Evolutionary conservation across 805 yeast species (phyloP).

Genomic region (Starmerella bombicola): DNA sequence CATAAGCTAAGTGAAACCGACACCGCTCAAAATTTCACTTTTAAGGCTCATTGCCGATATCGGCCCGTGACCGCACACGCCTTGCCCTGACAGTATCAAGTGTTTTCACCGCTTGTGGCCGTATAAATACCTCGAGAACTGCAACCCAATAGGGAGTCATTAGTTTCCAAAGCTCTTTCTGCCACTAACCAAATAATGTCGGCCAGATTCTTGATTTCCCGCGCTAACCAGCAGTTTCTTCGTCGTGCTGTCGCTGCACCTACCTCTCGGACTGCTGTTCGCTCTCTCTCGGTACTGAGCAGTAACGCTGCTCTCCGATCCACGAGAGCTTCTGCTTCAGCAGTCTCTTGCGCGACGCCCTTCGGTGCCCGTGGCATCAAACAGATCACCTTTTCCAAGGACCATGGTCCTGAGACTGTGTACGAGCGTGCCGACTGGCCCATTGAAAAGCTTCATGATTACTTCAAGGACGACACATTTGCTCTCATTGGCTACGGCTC

Average conservation of each 20-base stretch:
- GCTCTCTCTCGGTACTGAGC: slow-evolving; percentile 45
- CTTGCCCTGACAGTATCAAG: background rate
- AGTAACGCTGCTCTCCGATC: slow-evolving; percentile 30
- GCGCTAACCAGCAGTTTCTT: slow-evolving; percentile 25
- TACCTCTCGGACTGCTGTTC: slow-evolving; percentile 36
- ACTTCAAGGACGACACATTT: slow-evolving; percentile 95
- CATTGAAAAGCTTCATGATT: slow-evolving; percentile 83
- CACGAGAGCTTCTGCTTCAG: slow-evolving; percentile 11
- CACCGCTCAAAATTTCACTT: background rate
- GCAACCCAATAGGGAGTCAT: background rate
- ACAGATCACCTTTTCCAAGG: slow-evolving; percentile 92
- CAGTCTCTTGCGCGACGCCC: slow-evolving; percentile 30
- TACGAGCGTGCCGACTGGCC: slow-evolving; percentile 99
- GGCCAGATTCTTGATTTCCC: slow-evolving; percentile 24
- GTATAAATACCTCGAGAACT: background rate
- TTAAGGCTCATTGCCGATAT: background rate
- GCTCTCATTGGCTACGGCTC: slow-evolving; percentile 99
- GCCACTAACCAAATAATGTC: slow-evolving; percentile 18
- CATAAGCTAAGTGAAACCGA: too few relatives aligned
- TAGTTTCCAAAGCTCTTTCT: background rate
- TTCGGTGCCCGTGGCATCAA: slow-evolving; percentile 78
- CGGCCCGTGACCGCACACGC: background rate
- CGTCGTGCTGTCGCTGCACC: slow-evolving; percentile 34
- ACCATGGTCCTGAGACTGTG: slow-evolving; percentile 65
- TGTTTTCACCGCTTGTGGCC: too few relatives aligned